phyloP scores from a whole-genome alignment of 768 basidiomycete species.

The Phallus indusiatus region DNA sequence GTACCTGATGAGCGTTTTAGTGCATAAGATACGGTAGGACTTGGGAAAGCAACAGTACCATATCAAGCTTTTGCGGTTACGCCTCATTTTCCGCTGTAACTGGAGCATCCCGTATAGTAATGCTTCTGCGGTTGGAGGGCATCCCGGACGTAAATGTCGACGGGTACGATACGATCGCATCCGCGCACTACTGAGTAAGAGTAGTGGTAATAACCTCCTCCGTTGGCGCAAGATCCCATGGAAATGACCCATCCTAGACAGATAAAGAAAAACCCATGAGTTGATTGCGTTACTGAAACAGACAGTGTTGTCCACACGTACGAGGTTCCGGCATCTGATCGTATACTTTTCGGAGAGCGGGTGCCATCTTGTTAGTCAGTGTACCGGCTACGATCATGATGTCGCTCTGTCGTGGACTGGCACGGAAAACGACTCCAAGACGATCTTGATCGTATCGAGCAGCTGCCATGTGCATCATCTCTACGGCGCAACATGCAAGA shows the following conservation, averaged over 20 bases:
- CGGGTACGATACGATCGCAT: constrained; percentile 98
- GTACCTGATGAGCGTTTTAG: constrained; percentile 5
- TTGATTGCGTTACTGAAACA: not conserved
- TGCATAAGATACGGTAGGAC: not conserved
- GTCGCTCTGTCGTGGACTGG: constrained; percentile 94
- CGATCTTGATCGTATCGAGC: constrained; percentile 98
- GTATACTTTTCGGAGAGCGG: constrained; percentile 91
- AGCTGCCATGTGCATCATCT: constrained; percentile 99
- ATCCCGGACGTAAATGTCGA: constrained; percentile 98
- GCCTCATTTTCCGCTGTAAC: constrained; percentile 92
- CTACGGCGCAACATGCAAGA: constrained; percentile 97
- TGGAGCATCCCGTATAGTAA: constrained; percentile 95
- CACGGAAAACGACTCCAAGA: constrained; percentile 95
- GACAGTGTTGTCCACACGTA: constrained; percentile 26
- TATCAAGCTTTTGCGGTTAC: constrained; percentile 74
- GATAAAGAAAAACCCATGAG: constrained; percentile 5
- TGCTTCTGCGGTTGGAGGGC: constrained; percentile 93
- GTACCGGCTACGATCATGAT: constrained; percentile 99
- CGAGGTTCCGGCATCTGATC: constrained; percentile 99
- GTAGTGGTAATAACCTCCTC: constrained; percentile 95
- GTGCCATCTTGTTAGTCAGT: constrained; percentile 99
- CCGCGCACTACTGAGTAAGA: constrained; percentile 98
- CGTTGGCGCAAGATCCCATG: constrained; percentile 99
- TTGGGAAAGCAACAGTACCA: constrained; percentile 44
- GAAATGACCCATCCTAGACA: constrained; percentile 90